Conservation (phyloP, 1,284 basidiomycete genomes). For the Termitomyces sp. region DNA sequence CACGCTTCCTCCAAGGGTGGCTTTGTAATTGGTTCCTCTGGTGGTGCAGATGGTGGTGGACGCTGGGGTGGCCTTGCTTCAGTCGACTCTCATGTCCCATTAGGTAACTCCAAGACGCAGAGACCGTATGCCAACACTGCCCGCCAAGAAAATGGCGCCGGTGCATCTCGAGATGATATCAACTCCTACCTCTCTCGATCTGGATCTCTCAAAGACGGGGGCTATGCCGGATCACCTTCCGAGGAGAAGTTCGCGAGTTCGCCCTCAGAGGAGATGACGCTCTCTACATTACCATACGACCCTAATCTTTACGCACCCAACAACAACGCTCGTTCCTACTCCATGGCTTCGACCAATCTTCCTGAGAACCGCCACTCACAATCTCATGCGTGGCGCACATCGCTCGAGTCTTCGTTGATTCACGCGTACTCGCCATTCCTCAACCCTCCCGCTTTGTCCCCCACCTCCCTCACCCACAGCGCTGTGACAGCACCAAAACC, state of each 20-base stretch:
- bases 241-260: slow-evolving; percentile 23
- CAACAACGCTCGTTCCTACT: background rate
- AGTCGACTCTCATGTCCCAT: slow-evolving; percentile 27
- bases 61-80: slow-evolving; percentile 35
- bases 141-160: slow-evolving; percentile 18
- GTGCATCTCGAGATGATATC: slow-evolving; percentile 10
- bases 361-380: slow-evolving; percentile 12
- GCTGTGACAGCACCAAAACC: background rate
- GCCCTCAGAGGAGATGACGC: slow-evolving; percentile 7
- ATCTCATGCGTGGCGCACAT: slow-evolving; percentile 12
- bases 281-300: slow-evolving; percentile 15
- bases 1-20: background rate
- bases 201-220: slow-evolving; percentile 12
- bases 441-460: slow-evolving; percentile 6
- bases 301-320: background rate
- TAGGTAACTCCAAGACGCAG: slow-evolving; percentile 9
- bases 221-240: slow-evolving; percentile 23
- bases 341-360: background rate
- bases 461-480: slow-evolving; percentile 1
- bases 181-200: slow-evolving; percentile 15
- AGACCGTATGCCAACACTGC: slow-evolving; percentile 13
- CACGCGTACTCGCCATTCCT: slow-evolving; percentile 8
- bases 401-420: slow-evolving; percentile 9
- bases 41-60: slow-evolving; percentile 20
- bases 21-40: background rate